Evolutionary conservation across 2,329 filamentous ascomycete genomes (phyloP), one percentile per base, ranked within the genome.

Genomic region (Pseudonectria foliicola): DNA sequence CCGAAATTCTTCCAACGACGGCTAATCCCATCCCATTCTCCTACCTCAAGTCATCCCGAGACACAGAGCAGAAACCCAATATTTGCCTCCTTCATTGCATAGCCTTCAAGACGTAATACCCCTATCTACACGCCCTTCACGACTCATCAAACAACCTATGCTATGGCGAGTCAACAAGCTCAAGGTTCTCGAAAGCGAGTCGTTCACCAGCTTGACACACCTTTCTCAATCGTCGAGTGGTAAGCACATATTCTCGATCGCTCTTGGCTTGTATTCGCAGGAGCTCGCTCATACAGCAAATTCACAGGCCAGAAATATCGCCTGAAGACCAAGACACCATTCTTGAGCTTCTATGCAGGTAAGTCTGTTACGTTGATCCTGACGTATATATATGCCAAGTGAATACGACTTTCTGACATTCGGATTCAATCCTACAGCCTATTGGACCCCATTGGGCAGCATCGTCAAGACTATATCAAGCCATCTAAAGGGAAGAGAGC

Each of bases 311-410:
- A 7, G 57, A 68, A 27, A 67, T 83, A 28, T 63, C 66, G 2
- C 52, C 61, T 13, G 63, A 75, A 31, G 67, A 83, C 34, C 78
- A 84, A 55, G 71, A 80, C 33, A 66, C 69, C 4, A 80, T 85
- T 25, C 53, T 85, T 8, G 78, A 84, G 43, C 63, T 86, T 31
- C 64, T 85, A 5, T 82, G 75, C 71, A 72, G 66, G 81, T 84
- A 68, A 39, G 57, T 46, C 28, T 31, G 63, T 7, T 18, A 16
- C 13, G 25, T 28, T 4, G 10, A 14, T 14, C 13, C 23, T 7
- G 13, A n/a, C n/a, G 13, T 13, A n/a, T 16, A 5, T 15, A 12
- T 16, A 12, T 10, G 16, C 24, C 29, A 7, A 5, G 18, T 30
- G 8, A 16, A 27, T 30, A 13, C 3, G 18, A 30, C 15, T 33